phyloP scores from a whole-genome alignment of 2,329 filamentous ascomycete genomes.

The Beauveria bassiana region DNA sequence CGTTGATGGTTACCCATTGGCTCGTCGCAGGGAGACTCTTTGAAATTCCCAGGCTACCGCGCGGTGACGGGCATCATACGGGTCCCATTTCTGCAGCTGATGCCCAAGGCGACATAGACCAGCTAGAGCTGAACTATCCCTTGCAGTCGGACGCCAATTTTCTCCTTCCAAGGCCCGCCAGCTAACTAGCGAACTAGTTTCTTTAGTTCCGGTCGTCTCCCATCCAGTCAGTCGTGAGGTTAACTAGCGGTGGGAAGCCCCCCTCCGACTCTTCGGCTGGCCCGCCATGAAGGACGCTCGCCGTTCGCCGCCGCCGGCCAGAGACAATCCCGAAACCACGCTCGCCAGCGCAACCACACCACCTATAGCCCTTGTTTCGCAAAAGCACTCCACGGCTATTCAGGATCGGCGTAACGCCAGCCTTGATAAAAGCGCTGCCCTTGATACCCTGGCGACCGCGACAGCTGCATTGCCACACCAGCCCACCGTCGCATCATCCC shows the following conservation, averaged over 20 bases:
- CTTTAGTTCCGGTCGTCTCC: not conserved
- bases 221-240: not conserved
- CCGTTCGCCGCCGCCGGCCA: not conserved
- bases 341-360: not conserved
- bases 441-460: conserved; percentile 2
- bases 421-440: not conserved
- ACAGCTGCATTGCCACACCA: conserved; percentile 5
- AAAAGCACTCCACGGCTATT: not conserved
- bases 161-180: not conserved
- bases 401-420: not conserved
- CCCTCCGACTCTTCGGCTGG: conserved; percentile 2
- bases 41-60: not conserved
- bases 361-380: conserved; percentile 6
- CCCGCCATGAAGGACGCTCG: conserved; percentile 3
- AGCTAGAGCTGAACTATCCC: not conserved
- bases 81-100: not conserved
- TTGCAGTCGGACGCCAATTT: conserved; percentile 2
- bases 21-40: not conserved
- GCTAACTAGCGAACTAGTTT: not conserved
- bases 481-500: conserved; percentile 3
- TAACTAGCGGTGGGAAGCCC: conserved; percentile 3
- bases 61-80: not conserved
- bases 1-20: not conserved
- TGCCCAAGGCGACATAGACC: not conserved
- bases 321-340: conserved; percentile 1